Conservation (phyloP, 1,284 basidiomycete genomes). For the Sporisorium scitamineum region DNA sequence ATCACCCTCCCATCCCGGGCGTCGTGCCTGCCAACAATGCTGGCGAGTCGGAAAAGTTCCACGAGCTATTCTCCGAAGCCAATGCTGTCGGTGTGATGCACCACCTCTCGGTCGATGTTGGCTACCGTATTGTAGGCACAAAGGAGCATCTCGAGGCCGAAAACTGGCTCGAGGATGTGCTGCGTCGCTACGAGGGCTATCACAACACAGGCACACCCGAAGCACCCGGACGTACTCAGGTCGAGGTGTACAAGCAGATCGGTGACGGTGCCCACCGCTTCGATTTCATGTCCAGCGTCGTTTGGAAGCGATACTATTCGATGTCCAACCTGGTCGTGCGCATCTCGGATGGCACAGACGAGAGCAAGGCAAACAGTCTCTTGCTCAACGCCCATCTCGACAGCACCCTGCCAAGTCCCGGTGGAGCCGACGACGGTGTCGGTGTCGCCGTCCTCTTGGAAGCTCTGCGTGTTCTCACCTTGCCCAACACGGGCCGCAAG, state of each 20-base stretch:
- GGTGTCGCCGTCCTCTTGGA: constrained; percentile 93
- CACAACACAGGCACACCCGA: constrained; percentile 55
- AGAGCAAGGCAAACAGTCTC: constrained; percentile 73
- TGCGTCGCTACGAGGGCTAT: constrained; percentile 72
- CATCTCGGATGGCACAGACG: constrained; percentile 82
- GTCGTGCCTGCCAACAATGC: constrained; percentile 25
- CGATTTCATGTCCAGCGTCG: constrained; percentile 72
- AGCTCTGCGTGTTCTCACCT: constrained; percentile 74
- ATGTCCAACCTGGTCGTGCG: constrained; percentile 90
- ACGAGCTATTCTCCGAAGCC: constrained; percentile 60
- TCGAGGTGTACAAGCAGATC: constrained; percentile 67
- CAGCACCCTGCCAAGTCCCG: constrained; percentile 73
- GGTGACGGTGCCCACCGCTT: constrained; percentile 67
- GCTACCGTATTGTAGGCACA: constrained; percentile 92
- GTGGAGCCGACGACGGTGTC: constrained; percentile 77
- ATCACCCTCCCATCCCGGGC: constrained; percentile 32
- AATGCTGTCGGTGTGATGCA: constrained; percentile 63
- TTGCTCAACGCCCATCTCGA: constrained; percentile 89
- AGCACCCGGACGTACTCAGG: constrained; percentile 52
- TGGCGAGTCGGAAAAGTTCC: constrained; percentile 26
- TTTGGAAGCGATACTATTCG: constrained; percentile 90
- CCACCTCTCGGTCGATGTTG: constrained; percentile 78
- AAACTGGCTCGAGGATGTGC: constrained; percentile 81
- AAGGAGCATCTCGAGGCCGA: constrained; percentile 87
- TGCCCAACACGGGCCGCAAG: constrained; percentile 79